A percentile compares a stretch with the other conserved stretches of the same genome.
phyloP scores from a whole-genome alignment of 116 monocot species.

The Phalaenopsis hybrid region DNA sequence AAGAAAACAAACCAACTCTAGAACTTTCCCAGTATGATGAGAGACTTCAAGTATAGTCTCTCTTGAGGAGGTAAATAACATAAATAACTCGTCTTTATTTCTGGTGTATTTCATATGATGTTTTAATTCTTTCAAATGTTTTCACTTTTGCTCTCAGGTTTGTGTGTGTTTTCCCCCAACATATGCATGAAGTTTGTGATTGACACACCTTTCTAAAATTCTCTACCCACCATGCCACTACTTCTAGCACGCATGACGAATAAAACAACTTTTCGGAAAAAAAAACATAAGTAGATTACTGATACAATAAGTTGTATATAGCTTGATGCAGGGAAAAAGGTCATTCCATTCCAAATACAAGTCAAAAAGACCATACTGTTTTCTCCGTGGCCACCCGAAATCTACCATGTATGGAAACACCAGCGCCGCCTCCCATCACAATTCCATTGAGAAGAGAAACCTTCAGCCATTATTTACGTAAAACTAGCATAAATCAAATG shows the following conservation, averaged over 20 bases:
- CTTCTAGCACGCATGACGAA: neutral
- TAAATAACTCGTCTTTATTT: neutral
- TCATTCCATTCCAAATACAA: neutral
- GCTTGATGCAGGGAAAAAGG: neutral
- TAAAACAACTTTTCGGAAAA: neutral
- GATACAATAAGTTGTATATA: neutral
- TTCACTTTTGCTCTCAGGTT: neutral
- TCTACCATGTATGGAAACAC: conserved; percentile 91
- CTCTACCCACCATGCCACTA: neutral
- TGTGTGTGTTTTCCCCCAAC: neutral
- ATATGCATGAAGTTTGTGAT: neutral
- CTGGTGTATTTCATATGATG: neutral
- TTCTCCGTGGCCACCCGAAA: conserved; percentile 89
- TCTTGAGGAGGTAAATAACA: neutral
- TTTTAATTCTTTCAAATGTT: neutral
- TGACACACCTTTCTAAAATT: neutral
- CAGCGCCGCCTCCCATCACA: conserved; percentile 95
- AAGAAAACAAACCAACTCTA: too few relatives aligned
- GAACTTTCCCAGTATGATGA: too few relatives aligned
- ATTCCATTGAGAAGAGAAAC: conserved; percentile 92
- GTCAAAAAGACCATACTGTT: conserved; percentile 35
- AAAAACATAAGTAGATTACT: neutral
- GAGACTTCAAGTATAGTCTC: too few relatives aligned
- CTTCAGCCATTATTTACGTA: conserved; percentile 27
- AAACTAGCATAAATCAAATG: conserved; percentile 1